Evolutionary conservation across 257 asterid genomes (phyloP).

Genomic region (Solanum dulcamara): DNA sequence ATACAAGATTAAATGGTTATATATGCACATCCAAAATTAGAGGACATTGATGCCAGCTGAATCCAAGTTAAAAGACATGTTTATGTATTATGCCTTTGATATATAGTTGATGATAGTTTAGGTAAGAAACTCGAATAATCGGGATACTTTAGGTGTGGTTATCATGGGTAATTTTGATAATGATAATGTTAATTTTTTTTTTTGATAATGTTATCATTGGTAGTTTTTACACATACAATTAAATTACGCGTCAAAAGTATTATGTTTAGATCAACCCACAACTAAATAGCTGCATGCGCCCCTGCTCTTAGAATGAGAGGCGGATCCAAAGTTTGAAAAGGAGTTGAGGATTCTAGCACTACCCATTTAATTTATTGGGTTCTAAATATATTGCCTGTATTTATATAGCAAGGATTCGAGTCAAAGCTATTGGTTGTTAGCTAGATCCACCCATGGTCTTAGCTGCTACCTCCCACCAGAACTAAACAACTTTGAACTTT

Average conservation of each 20-base stretch:
- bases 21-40: neutral
- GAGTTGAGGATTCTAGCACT: too few relatives aligned
- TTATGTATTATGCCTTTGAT: neutral
- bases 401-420: neutral
- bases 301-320: neutral
- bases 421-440: neutral
- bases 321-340: neutral
- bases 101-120: neutral
- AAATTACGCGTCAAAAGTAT: neutral
- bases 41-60: too few relatives aligned
- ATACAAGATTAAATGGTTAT: neutral
- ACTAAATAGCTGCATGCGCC: neutral
- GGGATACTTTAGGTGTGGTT: neutral
- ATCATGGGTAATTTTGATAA: too few relatives aligned
- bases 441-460: neutral
- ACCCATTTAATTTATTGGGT: neutral
- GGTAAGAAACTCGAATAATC: neutral
- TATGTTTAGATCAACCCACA: neutral
- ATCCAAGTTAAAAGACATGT: neutral
- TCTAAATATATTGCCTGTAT: neutral
- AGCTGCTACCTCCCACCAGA: neutral
- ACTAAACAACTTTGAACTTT: neutral
- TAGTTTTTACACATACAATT: neutral
- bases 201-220: too few relatives aligned
- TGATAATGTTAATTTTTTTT: too few relatives aligned